These are phyloP conservation scores for Aspergillus panamensis DNA, from an alignment of 495 filamentous ascomycete species.

Conservation along the genomic window DNA sequence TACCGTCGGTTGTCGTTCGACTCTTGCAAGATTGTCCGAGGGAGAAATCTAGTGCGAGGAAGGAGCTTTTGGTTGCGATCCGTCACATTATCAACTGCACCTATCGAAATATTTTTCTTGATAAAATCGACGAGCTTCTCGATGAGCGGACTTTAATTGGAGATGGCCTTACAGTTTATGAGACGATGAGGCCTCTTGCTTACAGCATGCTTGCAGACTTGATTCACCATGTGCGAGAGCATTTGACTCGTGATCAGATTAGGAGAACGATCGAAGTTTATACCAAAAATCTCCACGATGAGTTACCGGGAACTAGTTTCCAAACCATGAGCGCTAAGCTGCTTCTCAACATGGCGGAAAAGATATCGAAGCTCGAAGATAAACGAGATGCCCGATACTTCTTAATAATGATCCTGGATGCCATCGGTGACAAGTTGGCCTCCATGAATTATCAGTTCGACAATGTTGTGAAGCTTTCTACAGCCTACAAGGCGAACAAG, in stretches of 20 bases:
- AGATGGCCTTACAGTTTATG: constrained; percentile 93
- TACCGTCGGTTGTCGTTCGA: constrained; percentile 89
- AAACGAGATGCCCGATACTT: constrained; percentile 94
- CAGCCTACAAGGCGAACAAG: constrained; percentile 58
- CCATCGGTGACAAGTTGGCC: constrained; percentile 96
- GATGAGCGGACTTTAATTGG: constrained; percentile 93
- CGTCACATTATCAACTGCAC: constrained; percentile 99
- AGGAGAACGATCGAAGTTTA: constrained; percentile 94
- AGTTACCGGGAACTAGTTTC: constrained; percentile 95
- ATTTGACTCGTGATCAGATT: constrained; percentile 80
- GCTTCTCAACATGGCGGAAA: constrained; percentile 94
- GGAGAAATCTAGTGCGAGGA: constrained; percentile 88
- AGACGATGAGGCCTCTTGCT: constrained; percentile 90
- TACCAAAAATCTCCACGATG: constrained; percentile 92
- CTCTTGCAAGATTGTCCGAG: constrained; percentile 90
- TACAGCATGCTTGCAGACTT: constrained; percentile 98
- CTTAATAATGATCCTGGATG: constrained; percentile 93
- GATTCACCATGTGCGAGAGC: constrained; percentile 93
- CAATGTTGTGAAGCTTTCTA: constrained; percentile 90
- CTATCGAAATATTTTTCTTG: constrained; percentile 90
- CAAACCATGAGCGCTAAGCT: constrained; percentile 99
- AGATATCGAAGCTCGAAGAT: constrained; percentile 84
- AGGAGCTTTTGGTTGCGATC: constrained; percentile 94
- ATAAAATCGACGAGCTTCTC: constrained; percentile 90
- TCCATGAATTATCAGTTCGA: constrained; percentile 95